These are phyloP conservation scores for Starmerella bacillaris DNA, from an alignment of 805 yeast species.

Conservation along the genomic window DNA sequence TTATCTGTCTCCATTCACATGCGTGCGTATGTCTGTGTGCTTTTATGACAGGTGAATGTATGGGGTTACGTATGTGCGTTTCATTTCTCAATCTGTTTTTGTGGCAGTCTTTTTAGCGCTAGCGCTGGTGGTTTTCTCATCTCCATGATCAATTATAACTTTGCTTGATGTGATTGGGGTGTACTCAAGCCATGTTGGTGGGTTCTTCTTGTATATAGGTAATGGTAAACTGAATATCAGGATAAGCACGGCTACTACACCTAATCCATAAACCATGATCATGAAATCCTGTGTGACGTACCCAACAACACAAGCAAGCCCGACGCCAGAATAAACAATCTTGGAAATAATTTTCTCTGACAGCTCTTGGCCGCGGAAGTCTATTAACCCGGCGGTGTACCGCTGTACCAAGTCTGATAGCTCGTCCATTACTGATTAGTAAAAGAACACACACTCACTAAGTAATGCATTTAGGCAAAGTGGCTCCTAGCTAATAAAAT, in stretches of 20 bases:
- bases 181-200: constrained; percentile 11
- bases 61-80: no score
- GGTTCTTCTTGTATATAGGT: constrained; percentile 14
- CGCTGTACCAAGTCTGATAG: constrained; percentile 6
- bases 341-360: constrained; percentile 4
- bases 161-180: background rate
- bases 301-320: constrained; percentile 9
- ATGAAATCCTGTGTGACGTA: constrained; percentile 11
- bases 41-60: no score
- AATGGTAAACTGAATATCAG: constrained; percentile 14
- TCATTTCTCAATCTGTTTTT: no score
- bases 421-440: constrained; percentile 13
- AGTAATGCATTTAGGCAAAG: background rate
- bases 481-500: no score
- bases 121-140: no score
- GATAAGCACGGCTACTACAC: constrained; percentile 8
- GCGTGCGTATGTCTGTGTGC: no score
- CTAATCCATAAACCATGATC: constrained; percentile 6
- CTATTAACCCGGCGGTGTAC: constrained; percentile 15
- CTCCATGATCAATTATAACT: no score
- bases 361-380: constrained; percentile 17
- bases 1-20: no score
- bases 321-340: constrained; percentile 10
- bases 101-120: no score
- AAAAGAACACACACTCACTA: background rate